These are phyloP conservation scores for Camelina hispida DNA, from an alignment of 345 rosid species.

Conservation along the genomic window DNA sequence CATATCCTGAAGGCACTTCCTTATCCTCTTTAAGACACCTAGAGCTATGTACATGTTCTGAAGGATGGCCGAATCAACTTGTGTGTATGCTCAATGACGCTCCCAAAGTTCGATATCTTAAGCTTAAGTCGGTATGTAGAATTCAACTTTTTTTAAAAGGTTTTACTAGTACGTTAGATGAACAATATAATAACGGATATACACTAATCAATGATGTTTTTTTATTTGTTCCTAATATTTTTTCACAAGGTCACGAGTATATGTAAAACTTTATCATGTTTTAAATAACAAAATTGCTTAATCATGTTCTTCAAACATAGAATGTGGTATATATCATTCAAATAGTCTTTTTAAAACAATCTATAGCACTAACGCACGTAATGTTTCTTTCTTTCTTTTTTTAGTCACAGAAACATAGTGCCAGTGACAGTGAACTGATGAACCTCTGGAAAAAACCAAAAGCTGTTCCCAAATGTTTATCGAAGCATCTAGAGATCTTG, in stretches of 20 bases:
- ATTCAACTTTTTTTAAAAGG: background rate
- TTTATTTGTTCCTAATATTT: background rate
- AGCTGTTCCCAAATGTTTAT: constrained; percentile 15
- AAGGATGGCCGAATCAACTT: constrained; percentile 16
- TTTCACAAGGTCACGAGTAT: background rate
- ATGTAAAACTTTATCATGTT: background rate
- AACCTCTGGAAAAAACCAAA: background rate
- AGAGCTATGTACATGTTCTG: constrained; percentile 33
- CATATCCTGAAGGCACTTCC: constrained; percentile 10
- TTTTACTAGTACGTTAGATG: background rate
- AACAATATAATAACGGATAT: background rate
- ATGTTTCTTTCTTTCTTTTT: background rate
- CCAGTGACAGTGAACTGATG: background rate
- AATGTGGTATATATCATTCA: background rate
- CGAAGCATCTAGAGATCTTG: constrained; percentile 14
- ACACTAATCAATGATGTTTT: background rate
- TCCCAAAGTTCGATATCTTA: constrained; percentile 18
- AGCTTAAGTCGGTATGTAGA: constrained; percentile 30
- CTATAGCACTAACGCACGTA: background rate
- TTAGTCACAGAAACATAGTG: constrained; percentile 19
- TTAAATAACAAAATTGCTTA: too few species aligned
- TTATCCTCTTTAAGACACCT: constrained; percentile 19
- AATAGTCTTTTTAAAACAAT: too few species aligned
- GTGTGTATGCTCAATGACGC: constrained; percentile 4
- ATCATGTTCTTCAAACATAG: too few species aligned